Percentiles rank a stretch among this genome's conserved stretches.
Conservation (phyloP, 805 yeast species). For the Wickerhamiella dianesei region DNA sequence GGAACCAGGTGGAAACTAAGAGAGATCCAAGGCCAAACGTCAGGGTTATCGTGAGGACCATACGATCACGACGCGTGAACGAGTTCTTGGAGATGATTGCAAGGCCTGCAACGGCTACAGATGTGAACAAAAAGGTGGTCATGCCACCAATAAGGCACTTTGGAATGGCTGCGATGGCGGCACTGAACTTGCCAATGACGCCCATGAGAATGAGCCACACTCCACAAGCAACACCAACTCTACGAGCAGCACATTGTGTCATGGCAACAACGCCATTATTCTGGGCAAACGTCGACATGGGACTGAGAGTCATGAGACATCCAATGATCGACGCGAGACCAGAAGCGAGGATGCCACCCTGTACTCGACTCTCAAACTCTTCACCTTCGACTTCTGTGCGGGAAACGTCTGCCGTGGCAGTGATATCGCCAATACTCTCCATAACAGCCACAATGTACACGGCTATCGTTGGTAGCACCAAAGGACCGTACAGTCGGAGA, state of each 20-base stretch:
- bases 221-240: slow-evolving; percentile 68
- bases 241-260: slow-evolving; percentile 81
- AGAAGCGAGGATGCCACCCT: slow-evolving; percentile 86
- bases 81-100: slow-evolving; percentile 41
- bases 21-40: slow-evolving; percentile 56
- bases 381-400: slow-evolving; percentile 74
- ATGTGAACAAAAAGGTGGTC: slow-evolving; percentile 63
- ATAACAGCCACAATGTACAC: slow-evolving; percentile 70
- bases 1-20: slow-evolving; percentile 53
- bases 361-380: slow-evolving; percentile 68
- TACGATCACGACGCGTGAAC: slow-evolving; percentile 61
- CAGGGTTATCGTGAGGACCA: slow-evolving; percentile 51
- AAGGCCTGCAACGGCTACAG: slow-evolving; percentile 65
- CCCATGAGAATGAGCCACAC: slow-evolving; percentile 79
- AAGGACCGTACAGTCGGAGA: slow-evolving; percentile 66
- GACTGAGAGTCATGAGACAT: slow-evolving; percentile 72
- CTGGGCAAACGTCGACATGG: slow-evolving; percentile 86
- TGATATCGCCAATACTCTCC: slow-evolving; percentile 92
- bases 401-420: slow-evolving; percentile 88
- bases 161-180: slow-evolving; percentile 77
- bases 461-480: slow-evolving; percentile 73
- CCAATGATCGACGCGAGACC: slow-evolving; percentile 70
- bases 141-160: slow-evolving; percentile 75
- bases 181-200: slow-evolving; percentile 71
- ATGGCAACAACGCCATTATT: slow-evolving; percentile 89